Evolutionary conservation across 305 asterid species (phyloP).

Genomic region (Ajuga reptans): DNA sequence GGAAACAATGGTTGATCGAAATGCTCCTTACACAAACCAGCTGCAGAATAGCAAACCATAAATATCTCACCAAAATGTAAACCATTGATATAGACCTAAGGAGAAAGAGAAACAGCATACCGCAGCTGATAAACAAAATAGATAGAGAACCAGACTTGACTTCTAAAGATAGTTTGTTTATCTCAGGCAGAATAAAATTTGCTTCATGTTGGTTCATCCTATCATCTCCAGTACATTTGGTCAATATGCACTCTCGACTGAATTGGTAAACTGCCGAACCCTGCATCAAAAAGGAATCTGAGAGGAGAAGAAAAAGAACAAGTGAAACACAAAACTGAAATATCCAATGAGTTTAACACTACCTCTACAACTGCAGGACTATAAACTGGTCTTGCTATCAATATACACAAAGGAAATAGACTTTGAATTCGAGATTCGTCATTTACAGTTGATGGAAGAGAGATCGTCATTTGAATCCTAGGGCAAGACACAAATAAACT

Average conservation of each 20-base stretch:
- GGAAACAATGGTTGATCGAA: conserved; percentile 44
- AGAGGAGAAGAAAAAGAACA: neutral
- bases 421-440: conserved; percentile 54
- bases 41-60: conserved; percentile 41
- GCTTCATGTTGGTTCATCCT: conserved; percentile 51
- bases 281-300: conserved; percentile 42
- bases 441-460: conserved; percentile 61
- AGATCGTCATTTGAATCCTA: conserved; percentile 80
- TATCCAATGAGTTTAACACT: conserved; percentile 19
- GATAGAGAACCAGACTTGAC: conserved; percentile 70
- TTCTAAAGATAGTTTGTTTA: conserved; percentile 66
- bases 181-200: conserved; percentile 76
- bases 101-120: conserved; percentile 40
- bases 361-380: conserved; percentile 60
- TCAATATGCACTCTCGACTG: conserved; percentile 56
- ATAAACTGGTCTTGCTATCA: conserved; percentile 69
- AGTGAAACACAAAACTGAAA: conserved; percentile 18
- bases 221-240: conserved; percentile 52
- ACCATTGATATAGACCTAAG: neutral
- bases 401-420: conserved; percentile 74
- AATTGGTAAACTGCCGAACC: conserved; percentile 58
- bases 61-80: neutral
- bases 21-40: conserved; percentile 51
- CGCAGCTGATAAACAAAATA: conserved; percentile 73
- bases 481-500: neutral